Conservation (phyloP, 495 filamentous ascomycete genomes). For the Talaromyces stipitatus region DNA sequence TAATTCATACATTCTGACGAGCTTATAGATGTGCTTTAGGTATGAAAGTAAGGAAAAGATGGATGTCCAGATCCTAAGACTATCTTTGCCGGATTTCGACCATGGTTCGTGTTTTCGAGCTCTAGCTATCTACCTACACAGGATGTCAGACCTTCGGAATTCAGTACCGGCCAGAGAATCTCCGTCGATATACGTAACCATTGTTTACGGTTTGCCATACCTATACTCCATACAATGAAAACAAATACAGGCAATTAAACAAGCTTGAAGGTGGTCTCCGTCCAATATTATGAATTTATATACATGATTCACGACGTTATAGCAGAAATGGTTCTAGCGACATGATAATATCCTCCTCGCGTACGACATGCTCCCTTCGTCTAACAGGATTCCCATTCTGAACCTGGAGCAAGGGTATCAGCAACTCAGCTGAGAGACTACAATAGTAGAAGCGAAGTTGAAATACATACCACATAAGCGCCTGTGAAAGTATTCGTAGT, state of each 20-base stretch:
- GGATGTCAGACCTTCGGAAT: too few species aligned
- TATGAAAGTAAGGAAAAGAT: neutral
- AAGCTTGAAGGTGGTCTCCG: neutral
- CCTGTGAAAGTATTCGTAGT: constrained; percentile 5
- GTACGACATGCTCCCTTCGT: neutral
- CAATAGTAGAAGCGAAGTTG: neutral
- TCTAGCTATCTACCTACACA: too few species aligned
- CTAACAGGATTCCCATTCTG: neutral
- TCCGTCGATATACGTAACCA: neutral
- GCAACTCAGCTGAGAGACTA: too few species aligned
- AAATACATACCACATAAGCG: constrained; percentile 3
- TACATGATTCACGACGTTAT: neutral
- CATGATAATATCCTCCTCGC: constrained; percentile 5
- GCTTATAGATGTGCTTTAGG: neutral
- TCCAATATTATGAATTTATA: neutral
- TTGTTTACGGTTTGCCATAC: neutral
- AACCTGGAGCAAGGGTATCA: neutral
- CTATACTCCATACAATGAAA: too few species aligned
- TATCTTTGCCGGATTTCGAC: too few species aligned
- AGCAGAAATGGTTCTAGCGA: neutral
- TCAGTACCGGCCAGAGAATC: neutral
- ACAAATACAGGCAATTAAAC: too few species aligned
- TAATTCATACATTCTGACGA: neutral
- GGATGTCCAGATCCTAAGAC: too few species aligned
- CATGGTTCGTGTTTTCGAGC: too few species aligned